Base-by-base conservation (phyloP, 495 filamentous ascomycete genomes). In the Neurospora discreta region DNA sequence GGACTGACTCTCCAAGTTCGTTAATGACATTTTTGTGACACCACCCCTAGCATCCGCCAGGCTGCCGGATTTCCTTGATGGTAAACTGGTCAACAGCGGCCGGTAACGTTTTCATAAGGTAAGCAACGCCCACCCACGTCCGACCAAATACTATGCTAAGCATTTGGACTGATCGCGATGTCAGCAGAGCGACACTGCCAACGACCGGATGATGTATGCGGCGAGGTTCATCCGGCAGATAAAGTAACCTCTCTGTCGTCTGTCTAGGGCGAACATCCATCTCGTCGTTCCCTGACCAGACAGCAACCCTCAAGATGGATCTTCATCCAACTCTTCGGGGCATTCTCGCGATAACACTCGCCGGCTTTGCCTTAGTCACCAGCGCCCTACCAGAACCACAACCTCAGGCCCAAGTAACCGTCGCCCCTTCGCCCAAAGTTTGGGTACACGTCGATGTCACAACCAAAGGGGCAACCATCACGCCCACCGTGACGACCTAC, bases 371-470 rank as follows among this genome's bases (percentile, higher is more conserved):
- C 15, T 42, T 70, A 11, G 38, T 33, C 52, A 26, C 52, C 52
- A 33, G 33, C 7, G 72, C 73, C 0, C 20, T 76, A 26, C 58
- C 74, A 10, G 70, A 74, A 16, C 77, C 74, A 15, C n/a, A n/a
- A 1, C 46, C 46, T 15, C 77, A 74, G 43, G 69, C 42, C 30
- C 52, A 42, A 65, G 60, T 71, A 11, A 68, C 72, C 39, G 69
- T 70, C 40, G 30, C 60, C 43, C 39, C 41, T 4, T 69, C 74
- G 7, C 71, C 72, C 3, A 69, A 73, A 38, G 70, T 70, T 0
- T 81, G 80, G 80, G 75, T 81, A 1, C 74, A 74, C 3, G 74
- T 81, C 40, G 73, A 78, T 73, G 20, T 70, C 10, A 13, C 43
- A 23, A 79, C 77, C 70, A 26, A 39, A 9, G 75, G 74, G 16